Conservation (phyloP, 1,139 yeast genomes). For the Candida sp. region DNA sequence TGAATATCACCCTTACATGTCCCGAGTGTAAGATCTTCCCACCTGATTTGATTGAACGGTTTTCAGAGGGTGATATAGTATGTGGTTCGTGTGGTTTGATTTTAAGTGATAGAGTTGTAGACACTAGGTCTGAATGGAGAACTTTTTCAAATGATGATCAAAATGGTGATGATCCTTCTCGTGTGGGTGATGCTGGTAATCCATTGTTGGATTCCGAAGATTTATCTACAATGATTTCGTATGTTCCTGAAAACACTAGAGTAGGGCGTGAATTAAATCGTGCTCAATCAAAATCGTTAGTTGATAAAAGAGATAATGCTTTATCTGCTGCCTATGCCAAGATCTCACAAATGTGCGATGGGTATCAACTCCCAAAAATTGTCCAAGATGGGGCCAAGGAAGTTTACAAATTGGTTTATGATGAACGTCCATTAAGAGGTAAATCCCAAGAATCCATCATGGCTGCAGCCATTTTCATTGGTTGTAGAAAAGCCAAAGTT, state of each 20-base stretch:
- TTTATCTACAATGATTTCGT: slow-evolving; percentile 88
- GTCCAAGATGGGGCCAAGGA: slow-evolving; percentile 98
- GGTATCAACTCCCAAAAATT: slow-evolving; percentile 88
- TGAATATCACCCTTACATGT: slow-evolving; percentile 87
- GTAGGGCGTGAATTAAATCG: slow-evolving; percentile 85
- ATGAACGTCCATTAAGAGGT: slow-evolving; percentile 83
- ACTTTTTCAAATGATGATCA: slow-evolving; percentile 97
- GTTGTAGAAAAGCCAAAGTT: slow-evolving; percentile 92
- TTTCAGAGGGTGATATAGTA: slow-evolving; percentile 96
- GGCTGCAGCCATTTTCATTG: slow-evolving; percentile 95
- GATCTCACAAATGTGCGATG: slow-evolving; percentile 96
- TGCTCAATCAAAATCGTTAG: slow-evolving; percentile 82
- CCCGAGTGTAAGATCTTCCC: slow-evolving; percentile 97
- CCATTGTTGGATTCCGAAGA: slow-evolving; percentile 91
- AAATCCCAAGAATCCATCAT: slow-evolving; percentile 91
- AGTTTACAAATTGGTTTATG: slow-evolving; percentile 89
- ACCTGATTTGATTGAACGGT: slow-evolving; percentile 92
- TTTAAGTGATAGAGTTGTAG: slow-evolving; percentile 87
- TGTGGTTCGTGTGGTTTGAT: slow-evolving; percentile 97
- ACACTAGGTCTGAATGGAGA: slow-evolving; percentile 98
- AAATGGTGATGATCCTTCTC: slow-evolving; percentile 97
- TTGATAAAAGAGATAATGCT: slow-evolving; percentile 85
- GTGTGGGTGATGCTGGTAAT: slow-evolving; percentile 99
- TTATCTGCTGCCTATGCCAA: slow-evolving; percentile 87
- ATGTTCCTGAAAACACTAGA: slow-evolving; percentile 72